Evolutionary conservation across 148 eudicot genomes (phyloP), one percentile per base, ranked within the genome.

Genomic region (Diospyros kaki): DNA sequence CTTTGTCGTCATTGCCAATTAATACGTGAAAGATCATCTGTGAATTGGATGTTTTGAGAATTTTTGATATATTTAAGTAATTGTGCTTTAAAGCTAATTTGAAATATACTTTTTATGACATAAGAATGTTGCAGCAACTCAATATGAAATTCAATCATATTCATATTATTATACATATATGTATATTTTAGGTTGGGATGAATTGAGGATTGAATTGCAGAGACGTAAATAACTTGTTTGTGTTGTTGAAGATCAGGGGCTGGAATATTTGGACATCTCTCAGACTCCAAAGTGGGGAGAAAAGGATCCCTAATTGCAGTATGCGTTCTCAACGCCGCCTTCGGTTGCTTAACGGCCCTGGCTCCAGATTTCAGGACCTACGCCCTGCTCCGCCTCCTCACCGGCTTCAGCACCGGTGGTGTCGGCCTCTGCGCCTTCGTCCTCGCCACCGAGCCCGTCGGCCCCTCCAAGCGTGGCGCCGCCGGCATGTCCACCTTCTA

Each of bases 401-500:
- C 92, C 44, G 98, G 98, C 44, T 76, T 93, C 60, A 83, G 93
- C 76, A 89, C 87, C 0, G 98, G 98, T 1, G 98, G 96, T 0
- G 98, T 90, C 2, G 98, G 98, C 76, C 84, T 93, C 38, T 93
- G 96, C 50, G 86, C 91, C 6, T 93, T 93, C 56, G 98, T 93
- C 62, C 85, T 93, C 0, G 89, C 96, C 74, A 90, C 96, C 2
- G 98, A 93, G 75, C 93, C 98, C 13, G 66, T 90, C 2, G 98
- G 98, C 1, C 96, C 89, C 4, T 5, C 87, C 13, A 87, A 83
- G 64, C 96, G 98, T 1, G 98, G 98, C 15, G 67, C 79, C 0
- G 96, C 96, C 0, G 98, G 96, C 42, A 93, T 93, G 98, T 93
- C 93, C 46, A 90, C 98, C 39, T 93, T 93, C 83, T 93, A 93